Evolutionary conservation across 164 flowering plant species (phyloP).

Genomic region (Cinnamomum chago): DNA sequence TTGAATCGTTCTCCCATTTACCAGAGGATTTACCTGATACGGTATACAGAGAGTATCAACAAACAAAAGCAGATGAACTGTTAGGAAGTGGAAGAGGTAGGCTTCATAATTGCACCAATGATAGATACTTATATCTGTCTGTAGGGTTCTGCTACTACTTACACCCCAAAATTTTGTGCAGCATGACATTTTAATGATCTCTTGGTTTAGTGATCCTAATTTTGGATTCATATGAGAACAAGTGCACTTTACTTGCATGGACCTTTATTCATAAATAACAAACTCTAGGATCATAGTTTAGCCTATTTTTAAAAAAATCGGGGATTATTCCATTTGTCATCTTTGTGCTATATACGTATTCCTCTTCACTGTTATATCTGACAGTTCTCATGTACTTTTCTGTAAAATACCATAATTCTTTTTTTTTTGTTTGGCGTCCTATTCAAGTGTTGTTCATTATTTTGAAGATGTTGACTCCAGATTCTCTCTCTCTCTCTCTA

Average conservation of each 20-base stretch:
- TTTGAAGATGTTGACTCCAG: not conserved
- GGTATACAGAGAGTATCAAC: slow-evolving; percentile 25
- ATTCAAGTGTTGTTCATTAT: not conserved
- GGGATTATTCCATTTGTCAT: not conserved
- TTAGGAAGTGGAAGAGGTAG: slow-evolving; percentile 34
- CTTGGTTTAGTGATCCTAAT: not conserved
- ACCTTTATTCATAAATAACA: not conserved
- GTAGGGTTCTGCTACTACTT: slow-evolving; percentile 1
- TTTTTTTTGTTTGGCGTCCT: not conserved
- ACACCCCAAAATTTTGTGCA: not conserved
- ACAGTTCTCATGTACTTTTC: not conserved
- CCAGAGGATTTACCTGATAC: slow-evolving; percentile 27
- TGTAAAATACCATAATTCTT: not conserved
- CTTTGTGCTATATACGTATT: not conserved
- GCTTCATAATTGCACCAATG: not conserved
- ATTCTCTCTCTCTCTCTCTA: not conserved
- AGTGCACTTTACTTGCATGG: not conserved
- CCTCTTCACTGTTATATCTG: not conserved
- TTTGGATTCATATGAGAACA: no score
- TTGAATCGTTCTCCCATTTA: slow-evolving; percentile 53
- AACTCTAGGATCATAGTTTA: not conserved
- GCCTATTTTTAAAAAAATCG: not conserved
- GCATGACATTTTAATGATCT: not conserved
- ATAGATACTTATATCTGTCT: not conserved
- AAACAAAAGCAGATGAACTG: slow-evolving; percentile 54